Evolutionary conservation across 768 basidiomycete genomes (phyloP).

Genomic region (Amanita pallidorosea): DNA sequence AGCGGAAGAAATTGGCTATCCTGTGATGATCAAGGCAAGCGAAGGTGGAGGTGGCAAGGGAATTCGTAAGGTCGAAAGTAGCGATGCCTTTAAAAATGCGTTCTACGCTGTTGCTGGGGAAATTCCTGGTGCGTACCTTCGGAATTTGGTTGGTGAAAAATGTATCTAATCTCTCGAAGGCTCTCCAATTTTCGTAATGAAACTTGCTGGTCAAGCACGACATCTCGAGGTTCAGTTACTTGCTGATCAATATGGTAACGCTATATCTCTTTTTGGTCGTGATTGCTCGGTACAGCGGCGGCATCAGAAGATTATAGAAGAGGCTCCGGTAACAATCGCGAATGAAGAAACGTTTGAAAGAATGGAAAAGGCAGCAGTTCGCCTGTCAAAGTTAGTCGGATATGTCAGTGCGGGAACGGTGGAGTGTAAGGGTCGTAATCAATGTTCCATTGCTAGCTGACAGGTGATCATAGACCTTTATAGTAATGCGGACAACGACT

Average conservation of each 20-base stretch:
- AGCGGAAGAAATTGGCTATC: conserved; percentile 88
- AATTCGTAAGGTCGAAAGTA: conserved; percentile 85
- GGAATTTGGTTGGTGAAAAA: conserved; percentile 5
- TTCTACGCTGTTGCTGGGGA: conserved; percentile 92
- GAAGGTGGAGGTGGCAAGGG: conserved; percentile 99
- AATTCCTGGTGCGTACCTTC: conserved; percentile 68
- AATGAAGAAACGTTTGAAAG: conserved; percentile 84
- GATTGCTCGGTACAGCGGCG: conserved; percentile 99
- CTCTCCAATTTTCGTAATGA: conserved; percentile 99
- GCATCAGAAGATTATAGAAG: conserved; percentile 99
- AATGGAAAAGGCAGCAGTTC: conserved; percentile 99
- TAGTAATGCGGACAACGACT: conserved; percentile 85
- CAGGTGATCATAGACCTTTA: conserved; percentile 63
- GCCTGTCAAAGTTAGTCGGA: conserved; percentile 96
- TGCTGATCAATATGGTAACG: conserved; percentile 98
- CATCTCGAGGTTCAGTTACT: conserved; percentile 97
- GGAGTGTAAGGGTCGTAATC: conserved; percentile 51
- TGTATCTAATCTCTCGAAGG: conserved; percentile 32
- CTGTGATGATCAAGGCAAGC: conserved; percentile 99
- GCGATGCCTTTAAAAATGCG: conserved; percentile 87
- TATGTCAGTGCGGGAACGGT: conserved; percentile 99
- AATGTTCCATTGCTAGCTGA: conserved; percentile 4
- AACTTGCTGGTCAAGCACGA: conserved; percentile 94
- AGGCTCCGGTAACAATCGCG: conserved; percentile 97
- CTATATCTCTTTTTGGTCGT: conserved; percentile 97